phyloP scores from a whole-genome alignment of 371 early-diverging fungal genomes.

The Mortierella sp. region DNA sequence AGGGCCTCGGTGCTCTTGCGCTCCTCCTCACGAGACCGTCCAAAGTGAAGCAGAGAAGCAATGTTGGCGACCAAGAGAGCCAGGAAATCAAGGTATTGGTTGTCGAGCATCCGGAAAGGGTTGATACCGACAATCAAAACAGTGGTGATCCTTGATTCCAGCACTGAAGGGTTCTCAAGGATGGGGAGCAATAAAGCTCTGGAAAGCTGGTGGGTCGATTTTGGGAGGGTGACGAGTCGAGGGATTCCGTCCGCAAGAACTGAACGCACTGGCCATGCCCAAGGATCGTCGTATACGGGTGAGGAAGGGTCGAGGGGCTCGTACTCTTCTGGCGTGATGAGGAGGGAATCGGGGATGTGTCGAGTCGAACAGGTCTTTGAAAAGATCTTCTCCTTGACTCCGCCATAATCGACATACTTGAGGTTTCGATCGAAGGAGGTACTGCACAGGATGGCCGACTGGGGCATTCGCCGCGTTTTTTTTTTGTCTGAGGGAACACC shows the following conservation, averaged over 20 bases:
- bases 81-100: constrained; percentile 55
- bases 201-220: constrained; percentile 44
- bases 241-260: constrained; percentile 41
- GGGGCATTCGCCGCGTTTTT: constrained; percentile 31
- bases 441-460: constrained; percentile 44
- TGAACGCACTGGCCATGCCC: constrained; percentile 56
- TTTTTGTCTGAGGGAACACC: constrained; percentile 27
- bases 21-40: constrained; percentile 57
- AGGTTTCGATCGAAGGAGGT: constrained; percentile 57
- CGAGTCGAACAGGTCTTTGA: constrained; percentile 40
- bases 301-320: constrained; percentile 39
- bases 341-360: constrained; percentile 55
- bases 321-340: constrained; percentile 50
- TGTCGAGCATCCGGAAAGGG: constrained; percentile 45
- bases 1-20: constrained; percentile 53
- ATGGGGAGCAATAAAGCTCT: constrained; percentile 54
- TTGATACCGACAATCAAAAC: constrained; percentile 58
- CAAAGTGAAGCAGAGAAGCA: constrained; percentile 43
- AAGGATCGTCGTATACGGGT: constrained; percentile 35
- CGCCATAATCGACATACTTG: constrained; percentile 22
- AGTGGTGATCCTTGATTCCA: constrained; percentile 42
- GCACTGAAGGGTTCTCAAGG: constrained; percentile 35
- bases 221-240: constrained; percentile 48
- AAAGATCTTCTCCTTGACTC: constrained; percentile 39
- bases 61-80: constrained; percentile 54